These are phyloP conservation scores for Pisolithus microcarpus DNA, from an alignment of 768 basidiomycete species.

Conservation along the genomic window DNA sequence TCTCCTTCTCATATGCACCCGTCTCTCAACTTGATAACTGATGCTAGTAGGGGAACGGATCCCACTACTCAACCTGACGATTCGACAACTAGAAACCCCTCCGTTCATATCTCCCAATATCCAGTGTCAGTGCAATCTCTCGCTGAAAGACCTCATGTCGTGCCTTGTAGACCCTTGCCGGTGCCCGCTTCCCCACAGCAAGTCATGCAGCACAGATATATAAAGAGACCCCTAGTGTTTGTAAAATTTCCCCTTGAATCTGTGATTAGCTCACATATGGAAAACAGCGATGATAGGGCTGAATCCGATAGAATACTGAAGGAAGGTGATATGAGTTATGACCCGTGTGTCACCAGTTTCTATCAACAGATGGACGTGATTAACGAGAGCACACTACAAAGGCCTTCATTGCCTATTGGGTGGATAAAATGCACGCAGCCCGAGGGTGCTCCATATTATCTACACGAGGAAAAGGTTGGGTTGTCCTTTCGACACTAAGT, in stretches of 20 bases:
- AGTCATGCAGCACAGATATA: background rate
- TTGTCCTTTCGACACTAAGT: background rate
- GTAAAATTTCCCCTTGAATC: background rate
- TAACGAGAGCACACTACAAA: background rate
- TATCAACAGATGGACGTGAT: background rate
- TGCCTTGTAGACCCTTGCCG: too few species aligned
- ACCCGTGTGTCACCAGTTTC: background rate
- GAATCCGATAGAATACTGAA: background rate
- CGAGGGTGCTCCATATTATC: slow-evolving; percentile 51
- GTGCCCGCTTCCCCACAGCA: background rate
- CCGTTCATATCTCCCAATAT: too few species aligned
- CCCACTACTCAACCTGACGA: too few species aligned
- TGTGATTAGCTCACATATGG: background rate
- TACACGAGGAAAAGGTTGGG: slow-evolving; percentile 33
- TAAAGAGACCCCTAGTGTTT: background rate
- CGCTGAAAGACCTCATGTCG: too few species aligned
- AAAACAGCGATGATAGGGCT: background rate
- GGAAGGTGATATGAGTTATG: background rate
- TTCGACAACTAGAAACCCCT: too few species aligned
- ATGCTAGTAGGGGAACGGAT: too few species aligned
- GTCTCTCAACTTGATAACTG: too few species aligned
- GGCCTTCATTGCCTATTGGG: background rate
- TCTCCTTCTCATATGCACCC: too few species aligned
- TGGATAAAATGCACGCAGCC: slow-evolving; percentile 31
- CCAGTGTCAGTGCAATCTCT: too few species aligned